Evolutionary conservation across 2,329 filamentous ascomycete genomes (phyloP).

Genomic region (Thelonectria discophora): DNA sequence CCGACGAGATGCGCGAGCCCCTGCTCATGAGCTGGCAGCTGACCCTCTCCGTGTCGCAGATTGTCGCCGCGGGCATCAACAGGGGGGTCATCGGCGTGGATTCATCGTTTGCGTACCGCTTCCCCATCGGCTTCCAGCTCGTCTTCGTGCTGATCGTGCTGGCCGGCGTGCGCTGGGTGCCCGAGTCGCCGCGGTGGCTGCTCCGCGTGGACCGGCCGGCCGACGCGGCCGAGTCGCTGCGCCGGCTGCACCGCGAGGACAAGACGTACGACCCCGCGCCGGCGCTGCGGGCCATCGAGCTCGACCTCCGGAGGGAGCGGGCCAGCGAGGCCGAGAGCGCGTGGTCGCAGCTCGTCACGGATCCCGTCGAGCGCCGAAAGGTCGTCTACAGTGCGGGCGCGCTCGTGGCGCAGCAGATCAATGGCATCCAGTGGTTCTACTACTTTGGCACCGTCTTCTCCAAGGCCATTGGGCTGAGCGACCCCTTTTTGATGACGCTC

Average conservation of each 20-base stretch:
- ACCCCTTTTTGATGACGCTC: constrained; percentile 54
- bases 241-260: constrained; percentile 53
- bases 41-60: constrained; percentile 49
- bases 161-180: constrained; percentile 36
- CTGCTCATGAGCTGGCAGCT: constrained; percentile 53
- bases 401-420: constrained; percentile 58
- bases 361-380: constrained; percentile 58
- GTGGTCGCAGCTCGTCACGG: constrained; percentile 52
- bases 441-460: constrained; percentile 55
- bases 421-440: constrained; percentile 59
- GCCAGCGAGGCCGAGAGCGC: constrained; percentile 44
- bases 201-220: constrained; percentile 52
- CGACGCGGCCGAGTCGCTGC: constrained; percentile 51
- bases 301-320: constrained; percentile 50
- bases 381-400: constrained; percentile 55
- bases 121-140: constrained; percentile 46
- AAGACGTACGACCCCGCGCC: constrained; percentile 49
- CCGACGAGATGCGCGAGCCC: constrained; percentile 45
- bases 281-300: constrained; percentile 53
- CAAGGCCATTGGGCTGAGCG: constrained; percentile 51
- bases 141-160: constrained; percentile 40
- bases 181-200: constrained; percentile 44
- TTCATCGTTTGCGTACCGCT: constrained; percentile 45
- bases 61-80: constrained; percentile 48
- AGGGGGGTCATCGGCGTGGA: constrained; percentile 41